Evolutionary conservation across 345 rosid genomes (phyloP).

Genomic region (Gossypium rotundifolium): DNA sequence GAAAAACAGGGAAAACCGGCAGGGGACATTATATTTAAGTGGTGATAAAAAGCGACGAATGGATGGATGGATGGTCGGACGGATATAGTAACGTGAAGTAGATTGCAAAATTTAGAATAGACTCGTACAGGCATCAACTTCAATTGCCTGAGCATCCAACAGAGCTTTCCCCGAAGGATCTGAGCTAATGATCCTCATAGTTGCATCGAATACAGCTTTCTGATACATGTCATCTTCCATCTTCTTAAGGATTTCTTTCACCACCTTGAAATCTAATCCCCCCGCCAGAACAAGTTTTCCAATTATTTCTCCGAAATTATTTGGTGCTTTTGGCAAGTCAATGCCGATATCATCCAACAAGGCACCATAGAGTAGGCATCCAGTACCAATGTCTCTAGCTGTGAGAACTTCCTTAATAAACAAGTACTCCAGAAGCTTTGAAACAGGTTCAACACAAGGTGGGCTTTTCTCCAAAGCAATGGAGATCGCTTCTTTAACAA

Average conservation of each 20-base stretch:
- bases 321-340: conserved; percentile 78
- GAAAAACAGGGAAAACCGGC: conserved; percentile 4
- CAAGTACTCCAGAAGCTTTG: conserved; percentile 46
- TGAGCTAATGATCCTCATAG: conserved; percentile 30
- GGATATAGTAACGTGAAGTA: neutral
- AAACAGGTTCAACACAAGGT: conserved; percentile 44
- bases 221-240: conserved; percentile 55
- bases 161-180: conserved; percentile 33
- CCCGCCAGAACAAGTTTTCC: conserved; percentile 52
- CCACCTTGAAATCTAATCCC: conserved; percentile 45
- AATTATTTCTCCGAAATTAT: conserved; percentile 64
- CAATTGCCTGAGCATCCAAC: conserved; percentile 45
- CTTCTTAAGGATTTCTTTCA: conserved; percentile 57
- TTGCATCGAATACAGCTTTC: conserved; percentile 54
- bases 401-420: conserved; percentile 42
- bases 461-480: conserved; percentile 73
- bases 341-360: conserved; percentile 79
- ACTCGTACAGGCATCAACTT: conserved; percentile 53
- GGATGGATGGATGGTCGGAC: neutral
- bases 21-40: conserved; percentile 3
- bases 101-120: conserved; percentile 29
- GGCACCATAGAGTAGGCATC: conserved; percentile 62
- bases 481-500: conserved; percentile 73
- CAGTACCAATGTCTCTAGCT: conserved; percentile 43
- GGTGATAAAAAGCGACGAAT: neutral